Percentiles rank a stretch among this genome's conserved stretches.
These are phyloP conservation scores for Nemania sp. DNA, from an alignment of 2,329 filamentous ascomycete species.

Conservation along the genomic window DNA sequence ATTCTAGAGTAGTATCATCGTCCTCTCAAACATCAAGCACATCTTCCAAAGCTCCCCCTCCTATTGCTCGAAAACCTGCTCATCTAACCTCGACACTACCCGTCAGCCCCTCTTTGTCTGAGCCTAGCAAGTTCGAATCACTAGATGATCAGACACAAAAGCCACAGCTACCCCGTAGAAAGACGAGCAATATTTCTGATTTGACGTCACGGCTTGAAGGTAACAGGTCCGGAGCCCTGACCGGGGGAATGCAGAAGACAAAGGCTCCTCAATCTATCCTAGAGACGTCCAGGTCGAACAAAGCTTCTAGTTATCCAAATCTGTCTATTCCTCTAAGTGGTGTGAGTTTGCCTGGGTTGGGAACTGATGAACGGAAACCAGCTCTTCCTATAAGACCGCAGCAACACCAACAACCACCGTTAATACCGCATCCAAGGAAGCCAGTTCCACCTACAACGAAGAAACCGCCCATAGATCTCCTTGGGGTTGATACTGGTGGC, in stretches of 20 bases:
- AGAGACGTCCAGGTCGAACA: slow-evolving; percentile 14
- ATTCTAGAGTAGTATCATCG: slow-evolving; percentile 39
- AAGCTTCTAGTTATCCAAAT: slow-evolving; percentile 26
- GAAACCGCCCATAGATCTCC: slow-evolving; percentile 58
- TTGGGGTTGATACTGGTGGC: slow-evolving; percentile 58
- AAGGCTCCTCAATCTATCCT: slow-evolving; percentile 23
- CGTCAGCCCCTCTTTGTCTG: slow-evolving; percentile 43
- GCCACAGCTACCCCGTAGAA: slow-evolving; percentile 45
- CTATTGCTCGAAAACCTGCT: slow-evolving; percentile 72
- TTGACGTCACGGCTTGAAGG: slow-evolving; percentile 49
- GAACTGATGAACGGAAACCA: slow-evolving; percentile 47
- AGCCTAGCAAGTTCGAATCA: slow-evolving; percentile 38
- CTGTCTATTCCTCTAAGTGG: slow-evolving; percentile 35
- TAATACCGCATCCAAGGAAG: slow-evolving; percentile 41
- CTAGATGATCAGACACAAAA: slow-evolving; percentile 43
- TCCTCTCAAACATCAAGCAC: slow-evolving; percentile 44
- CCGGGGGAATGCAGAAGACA: slow-evolving; percentile 48
- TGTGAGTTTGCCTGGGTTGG: slow-evolving; percentile 48
- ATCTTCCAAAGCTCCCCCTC: slow-evolving; percentile 53
- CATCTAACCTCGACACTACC: slow-evolving; percentile 59
- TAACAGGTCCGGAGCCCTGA: slow-evolving; percentile 42
- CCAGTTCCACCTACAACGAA: slow-evolving; percentile 48
- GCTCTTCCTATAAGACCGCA: slow-evolving; percentile 46
- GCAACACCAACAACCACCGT: slow-evolving; percentile 35
- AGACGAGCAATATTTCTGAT: slow-evolving; percentile 47